phyloP scores from a whole-genome alignment of 805 yeast species.

The Candida pseudoglaebosa region DNA sequence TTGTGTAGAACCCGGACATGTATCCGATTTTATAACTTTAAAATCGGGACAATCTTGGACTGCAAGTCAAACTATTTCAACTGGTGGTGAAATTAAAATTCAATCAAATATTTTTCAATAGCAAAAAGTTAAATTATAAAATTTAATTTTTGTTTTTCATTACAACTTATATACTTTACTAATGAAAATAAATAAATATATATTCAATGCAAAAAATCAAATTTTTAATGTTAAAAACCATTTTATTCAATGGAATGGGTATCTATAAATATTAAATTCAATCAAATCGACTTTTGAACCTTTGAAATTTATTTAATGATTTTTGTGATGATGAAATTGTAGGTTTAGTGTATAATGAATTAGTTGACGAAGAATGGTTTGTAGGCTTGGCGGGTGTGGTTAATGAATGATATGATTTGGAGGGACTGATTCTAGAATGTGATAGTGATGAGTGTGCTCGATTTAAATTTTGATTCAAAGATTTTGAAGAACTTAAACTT shows the following conservation, averaged over 20 bases:
- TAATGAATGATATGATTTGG: neutral
- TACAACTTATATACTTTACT: too few species aligned
- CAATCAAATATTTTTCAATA: slow-evolving; percentile 45
- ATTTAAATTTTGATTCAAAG: neutral
- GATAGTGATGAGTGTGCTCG: neutral
- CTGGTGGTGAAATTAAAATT: slow-evolving; percentile 57
- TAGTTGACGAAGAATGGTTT: slow-evolving; percentile 24
- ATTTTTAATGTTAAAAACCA: too few species aligned
- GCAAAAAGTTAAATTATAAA: neutral
- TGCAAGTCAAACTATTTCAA: slow-evolving; percentile 59
- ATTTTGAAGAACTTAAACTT: neutral
- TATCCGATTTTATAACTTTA: slow-evolving; percentile 60
- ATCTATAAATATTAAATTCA: too few species aligned
- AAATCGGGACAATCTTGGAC: slow-evolving; percentile 73
- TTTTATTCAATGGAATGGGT: too few species aligned
- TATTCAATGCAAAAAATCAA: too few species aligned
- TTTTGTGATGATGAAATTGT: slow-evolving; percentile 40
- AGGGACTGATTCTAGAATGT: neutral
- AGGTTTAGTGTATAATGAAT: slow-evolving; percentile 32
- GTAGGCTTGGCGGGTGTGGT: slow-evolving; percentile 6
- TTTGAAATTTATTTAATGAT: slow-evolving; percentile 31
- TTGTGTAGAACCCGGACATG: slow-evolving; percentile 93
- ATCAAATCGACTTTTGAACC: slow-evolving; percentile 29
- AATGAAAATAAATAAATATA: too few species aligned
- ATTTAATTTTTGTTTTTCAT: neutral